phyloP scores from a whole-genome alignment of 805 yeast species.

The Candida andamanensis region DNA sequence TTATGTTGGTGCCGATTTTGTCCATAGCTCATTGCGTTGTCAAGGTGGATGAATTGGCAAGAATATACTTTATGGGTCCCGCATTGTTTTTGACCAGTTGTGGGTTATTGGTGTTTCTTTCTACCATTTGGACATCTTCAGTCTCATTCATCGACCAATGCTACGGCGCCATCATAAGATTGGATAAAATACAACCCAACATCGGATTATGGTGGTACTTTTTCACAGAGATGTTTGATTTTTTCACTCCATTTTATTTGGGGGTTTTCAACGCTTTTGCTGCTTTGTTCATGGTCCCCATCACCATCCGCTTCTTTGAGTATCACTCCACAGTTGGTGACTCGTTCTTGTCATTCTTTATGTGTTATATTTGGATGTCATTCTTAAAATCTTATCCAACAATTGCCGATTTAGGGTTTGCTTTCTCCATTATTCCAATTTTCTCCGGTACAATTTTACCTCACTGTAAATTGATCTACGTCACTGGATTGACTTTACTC shows the following conservation, averaged over 20 bases:
- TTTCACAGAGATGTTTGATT: slow-evolving; percentile 91
- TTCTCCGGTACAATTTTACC: slow-evolving; percentile 46
- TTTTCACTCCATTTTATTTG: slow-evolving; percentile 76
- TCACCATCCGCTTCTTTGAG: slow-evolving; percentile 60
- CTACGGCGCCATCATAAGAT: slow-evolving; percentile 54
- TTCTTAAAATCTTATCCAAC: slow-evolving; percentile 85
- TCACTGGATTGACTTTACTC: slow-evolving; percentile 43
- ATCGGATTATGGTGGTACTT: slow-evolving; percentile 98
- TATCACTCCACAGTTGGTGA: slow-evolving; percentile 27
- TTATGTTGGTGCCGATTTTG: slow-evolving; percentile 55
- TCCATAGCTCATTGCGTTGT: slow-evolving; percentile 21
- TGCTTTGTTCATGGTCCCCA: slow-evolving; percentile 62
- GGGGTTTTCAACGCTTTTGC: slow-evolving; percentile 78
- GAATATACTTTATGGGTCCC: neutral
- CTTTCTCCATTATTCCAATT: slow-evolving; percentile 32
- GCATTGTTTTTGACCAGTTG: slow-evolving; percentile 14
- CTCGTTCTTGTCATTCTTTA: slow-evolving; percentile 52
- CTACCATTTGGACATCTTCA: slow-evolving; percentile 24
- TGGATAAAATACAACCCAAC: slow-evolving; percentile 78
- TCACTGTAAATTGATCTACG: slow-evolving; percentile 42
- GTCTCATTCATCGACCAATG: slow-evolving; percentile 23
- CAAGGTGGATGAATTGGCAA: slow-evolving; percentile 12
- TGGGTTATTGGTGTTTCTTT: slow-evolving; percentile 19
- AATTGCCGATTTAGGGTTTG: slow-evolving; percentile 63
- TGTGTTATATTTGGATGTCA: slow-evolving; percentile 41